Evolutionary conservation across 1,139 yeast genomes (phyloP).

Genomic region (Pichia sp.): DNA sequence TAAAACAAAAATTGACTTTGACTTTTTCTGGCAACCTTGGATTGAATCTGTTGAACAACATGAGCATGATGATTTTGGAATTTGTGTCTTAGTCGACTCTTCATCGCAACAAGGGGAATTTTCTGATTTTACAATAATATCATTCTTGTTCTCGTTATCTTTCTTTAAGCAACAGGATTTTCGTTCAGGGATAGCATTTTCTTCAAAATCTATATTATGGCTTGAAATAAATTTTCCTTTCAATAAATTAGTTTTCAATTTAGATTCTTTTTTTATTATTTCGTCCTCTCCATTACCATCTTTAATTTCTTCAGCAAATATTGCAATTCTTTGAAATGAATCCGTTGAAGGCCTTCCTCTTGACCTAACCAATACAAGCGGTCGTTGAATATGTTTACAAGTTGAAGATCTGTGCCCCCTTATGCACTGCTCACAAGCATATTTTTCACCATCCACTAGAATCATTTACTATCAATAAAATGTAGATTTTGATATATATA

Average conservation of each 20-base stretch:
- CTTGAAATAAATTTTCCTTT: constrained; percentile 3
- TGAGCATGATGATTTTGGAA: constrained; percentile 1
- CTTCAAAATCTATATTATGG: no score
- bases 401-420: constrained; percentile 88
- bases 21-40: constrained; percentile 5
- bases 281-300: constrained; percentile 7
- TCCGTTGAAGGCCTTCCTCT: constrained; percentile 72
- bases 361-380: constrained; percentile 78
- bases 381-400: constrained; percentile 76
- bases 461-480: constrained; percentile 47
- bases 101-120: not conserved
- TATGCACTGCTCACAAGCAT: constrained; percentile 87
- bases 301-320: constrained; percentile 43
- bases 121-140: not conserved
- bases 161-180: not conserved
- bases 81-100: not conserved
- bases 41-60: constrained; percentile 6
- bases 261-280: constrained; percentile 5
- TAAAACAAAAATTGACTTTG: constrained; percentile 37
- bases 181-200: not conserved
- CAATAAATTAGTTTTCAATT: constrained; percentile 3
- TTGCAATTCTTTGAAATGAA: constrained; percentile 50
- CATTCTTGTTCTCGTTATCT: no score
- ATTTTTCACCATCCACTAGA: constrained; percentile 73
- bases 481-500: no score